These are phyloP conservation scores for Alternaria brassicae DNA, from an alignment of 2,329 filamentous ascomycete genomes.

Conservation along the genomic window DNA sequence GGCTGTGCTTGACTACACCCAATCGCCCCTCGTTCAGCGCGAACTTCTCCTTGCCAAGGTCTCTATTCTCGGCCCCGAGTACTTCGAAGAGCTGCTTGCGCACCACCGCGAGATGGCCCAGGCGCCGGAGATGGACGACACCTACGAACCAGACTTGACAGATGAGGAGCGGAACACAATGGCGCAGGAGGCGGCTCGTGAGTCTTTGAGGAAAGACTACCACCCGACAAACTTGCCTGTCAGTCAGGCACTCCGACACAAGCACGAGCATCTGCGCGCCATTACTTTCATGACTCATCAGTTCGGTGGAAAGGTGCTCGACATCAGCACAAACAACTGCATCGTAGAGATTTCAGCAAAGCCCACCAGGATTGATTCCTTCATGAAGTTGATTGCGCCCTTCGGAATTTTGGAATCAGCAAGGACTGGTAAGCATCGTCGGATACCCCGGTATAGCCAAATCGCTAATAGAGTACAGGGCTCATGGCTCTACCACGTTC, in stretches of 20 bases:
- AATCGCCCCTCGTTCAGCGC: slow-evolving; percentile 89
- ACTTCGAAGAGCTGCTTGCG: slow-evolving; percentile 94
- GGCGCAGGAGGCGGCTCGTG: slow-evolving; percentile 48
- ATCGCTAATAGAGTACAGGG: slow-evolving; percentile 53
- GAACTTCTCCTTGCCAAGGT: slow-evolving; percentile 95
- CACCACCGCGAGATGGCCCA: slow-evolving; percentile 91
- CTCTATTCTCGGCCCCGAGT: slow-evolving; percentile 95
- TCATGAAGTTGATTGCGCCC: slow-evolving; percentile 91
- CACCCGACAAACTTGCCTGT: slow-evolving; percentile 86
- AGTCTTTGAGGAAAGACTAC: slow-evolving; percentile 69
- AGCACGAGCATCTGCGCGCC: slow-evolving; percentile 95
- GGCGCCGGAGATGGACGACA: slow-evolving; percentile 44
- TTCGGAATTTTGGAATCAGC: slow-evolving; percentile 98
- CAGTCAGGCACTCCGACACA: slow-evolving; percentile 90
- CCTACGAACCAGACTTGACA: slow-evolving; percentile 34
- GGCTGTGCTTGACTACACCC: slow-evolving; percentile 97
- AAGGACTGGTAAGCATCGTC: slow-evolving; percentile 70
- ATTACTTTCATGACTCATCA: slow-evolving; percentile 98
- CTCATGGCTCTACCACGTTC: slow-evolving; percentile 96
- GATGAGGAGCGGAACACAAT: slow-evolving; percentile 42
- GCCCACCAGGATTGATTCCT: slow-evolving; percentile 91
- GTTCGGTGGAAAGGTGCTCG: slow-evolving; percentile 95
- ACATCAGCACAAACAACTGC: slow-evolving; percentile 98
- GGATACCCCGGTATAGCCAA: slow-evolving; percentile 5
- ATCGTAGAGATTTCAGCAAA: slow-evolving; percentile 98